Evolutionary conservation across 768 basidiomycete genomes (phyloP), one percentile per base, ranked within the genome.

Genomic region (Dentipellis fragilis): DNA sequence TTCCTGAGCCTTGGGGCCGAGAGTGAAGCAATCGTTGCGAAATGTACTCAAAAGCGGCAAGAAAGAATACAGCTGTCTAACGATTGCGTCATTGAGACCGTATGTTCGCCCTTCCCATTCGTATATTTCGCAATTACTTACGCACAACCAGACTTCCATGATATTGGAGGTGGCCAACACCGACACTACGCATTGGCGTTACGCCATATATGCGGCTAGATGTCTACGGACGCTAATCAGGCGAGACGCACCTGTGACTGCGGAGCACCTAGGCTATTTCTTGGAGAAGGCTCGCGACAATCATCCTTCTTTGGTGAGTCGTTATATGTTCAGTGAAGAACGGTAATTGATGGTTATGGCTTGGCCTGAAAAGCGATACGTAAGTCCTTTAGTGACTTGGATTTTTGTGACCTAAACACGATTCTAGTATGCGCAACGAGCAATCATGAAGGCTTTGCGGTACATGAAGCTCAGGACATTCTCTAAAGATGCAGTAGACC

Each of bases 391-490:
- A 2, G 14, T 16, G n/a, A 19, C 12, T 19, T 29, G 9, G 2
- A 21, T 49, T 37, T 12, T 10, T 55, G 19, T 35, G 6, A 45
- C 48, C 22, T 17, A 39, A 16, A 4, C 16, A 4, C 45, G 9
- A 53, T 51, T 52, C 47, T 51, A 87, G 85, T 85, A 85, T 72
- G 76, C 82, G 3, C 83, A 84, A 65, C 77, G 87, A 58, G 87
- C 85, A 1, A 69, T 89, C 11, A 87, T 89, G 75, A 92, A 92
- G 66, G 76, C 80, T 29, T 73, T 85, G 7, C 81, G 87, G 54
- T 82, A 83, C 66, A 75, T 93, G 70, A 93, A 93, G 69, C 64
- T 94, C n/a, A 79, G 90, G 46, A 87, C 90, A 1, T 79, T 82
- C 50, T 82, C 81, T 57, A 69, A 65, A 1, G 72, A 73, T 11